Evolutionary conservation across 441 rosid species (phyloP).

Genomic region (Arabidopsis hybrid): DNA sequence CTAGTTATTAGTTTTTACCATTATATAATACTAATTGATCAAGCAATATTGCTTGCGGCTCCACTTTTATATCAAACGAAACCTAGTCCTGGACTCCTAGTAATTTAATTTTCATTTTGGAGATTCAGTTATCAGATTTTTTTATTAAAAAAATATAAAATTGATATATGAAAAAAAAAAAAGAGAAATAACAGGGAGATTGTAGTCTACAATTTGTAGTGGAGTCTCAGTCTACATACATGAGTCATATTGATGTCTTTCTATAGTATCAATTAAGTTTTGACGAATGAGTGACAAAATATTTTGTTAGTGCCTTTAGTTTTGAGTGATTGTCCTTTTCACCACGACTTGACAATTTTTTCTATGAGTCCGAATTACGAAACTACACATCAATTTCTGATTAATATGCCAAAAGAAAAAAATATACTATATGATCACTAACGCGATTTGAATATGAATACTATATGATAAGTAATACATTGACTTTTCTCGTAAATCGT

Average conservation of each 20-base stretch:
- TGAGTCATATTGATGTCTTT: slow-evolving; percentile 25
- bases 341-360: slow-evolving; percentile 3
- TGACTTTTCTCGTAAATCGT: slow-evolving; percentile 23
- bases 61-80: not conserved
- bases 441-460: not conserved
- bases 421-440: not conserved
- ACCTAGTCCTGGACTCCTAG: not conserved
- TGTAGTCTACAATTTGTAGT: not conserved
- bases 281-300: slow-evolving; percentile 8
- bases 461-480: not conserved
- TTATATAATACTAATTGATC: not conserved
- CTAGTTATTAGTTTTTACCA: not conserved
- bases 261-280: slow-evolving; percentile 19
- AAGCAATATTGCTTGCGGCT: not conserved
- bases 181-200: not conserved
- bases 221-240: not conserved
- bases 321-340: slow-evolving; percentile 23
- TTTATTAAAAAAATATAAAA: not conserved
- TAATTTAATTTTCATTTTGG: not conserved
- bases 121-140: not conserved
- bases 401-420: too few relatives aligned
- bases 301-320: not conserved
- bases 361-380: too few relatives aligned
- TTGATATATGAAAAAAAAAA: too few relatives aligned
- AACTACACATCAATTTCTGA: too few relatives aligned